These are phyloP conservation scores for Coemansia umbellata DNA, from an alignment of 192 early-diverging fungal genomes.

Conservation along the genomic window DNA sequence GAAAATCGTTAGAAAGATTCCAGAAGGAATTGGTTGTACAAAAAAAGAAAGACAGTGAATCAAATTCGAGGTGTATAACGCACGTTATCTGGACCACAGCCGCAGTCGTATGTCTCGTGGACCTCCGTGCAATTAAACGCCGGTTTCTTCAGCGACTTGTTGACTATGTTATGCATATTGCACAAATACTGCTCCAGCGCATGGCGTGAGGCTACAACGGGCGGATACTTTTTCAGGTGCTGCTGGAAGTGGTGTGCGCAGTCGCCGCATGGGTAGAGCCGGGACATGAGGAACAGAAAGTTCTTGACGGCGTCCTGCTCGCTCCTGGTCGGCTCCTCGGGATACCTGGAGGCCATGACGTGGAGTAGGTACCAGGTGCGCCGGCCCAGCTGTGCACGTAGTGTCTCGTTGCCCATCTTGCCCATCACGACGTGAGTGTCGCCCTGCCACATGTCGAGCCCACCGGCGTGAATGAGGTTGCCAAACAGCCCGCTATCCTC, in stretches of 20 bases:
- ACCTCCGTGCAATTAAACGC: conserved; percentile 77
- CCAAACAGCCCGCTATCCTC: conserved; percentile 24
- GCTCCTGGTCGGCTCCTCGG: conserved; percentile 66
- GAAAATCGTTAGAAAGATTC: neutral
- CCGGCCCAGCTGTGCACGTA: conserved; percentile 78
- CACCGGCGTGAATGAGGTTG: conserved; percentile 25
- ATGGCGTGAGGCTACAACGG: conserved; percentile 67
- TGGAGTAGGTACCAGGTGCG: conserved; percentile 91
- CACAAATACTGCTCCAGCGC: conserved; percentile 85
- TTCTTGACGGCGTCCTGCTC: conserved; percentile 73
- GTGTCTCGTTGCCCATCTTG: conserved; percentile 69
- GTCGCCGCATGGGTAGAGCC: conserved; percentile 95
- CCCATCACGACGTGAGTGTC: conserved; percentile 61
- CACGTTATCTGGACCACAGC: conserved; percentile 60
- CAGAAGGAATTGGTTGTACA: neutral
- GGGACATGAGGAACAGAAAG: conserved; percentile 77
- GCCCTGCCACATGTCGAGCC: conserved; percentile 27
- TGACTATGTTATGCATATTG: conserved; percentile 88
- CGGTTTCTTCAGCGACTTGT: conserved; percentile 74
- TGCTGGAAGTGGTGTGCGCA: conserved; percentile 87
- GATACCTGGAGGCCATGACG: conserved; percentile 88
- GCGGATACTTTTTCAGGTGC: conserved; percentile 73
- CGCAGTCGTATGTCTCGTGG: conserved; percentile 79
- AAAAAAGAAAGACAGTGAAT: neutral
- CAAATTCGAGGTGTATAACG: conserved; percentile 29